These are phyloP conservation scores for Akebia trifoliata DNA, from an alignment of 164 flowering plant species.

Conservation along the genomic window DNA sequence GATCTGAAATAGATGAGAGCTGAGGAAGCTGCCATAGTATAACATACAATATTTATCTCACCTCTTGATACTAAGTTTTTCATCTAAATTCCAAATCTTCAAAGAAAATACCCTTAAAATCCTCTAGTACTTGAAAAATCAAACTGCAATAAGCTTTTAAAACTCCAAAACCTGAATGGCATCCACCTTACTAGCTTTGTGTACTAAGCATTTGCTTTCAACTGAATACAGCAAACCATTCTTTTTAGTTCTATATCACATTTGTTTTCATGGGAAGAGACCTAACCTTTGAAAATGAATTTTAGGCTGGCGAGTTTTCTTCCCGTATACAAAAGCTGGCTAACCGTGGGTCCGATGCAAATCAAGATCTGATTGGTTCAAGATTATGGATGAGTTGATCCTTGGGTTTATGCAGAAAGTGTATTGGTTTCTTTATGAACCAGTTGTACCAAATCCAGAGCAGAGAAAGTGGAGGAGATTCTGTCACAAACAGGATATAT, in stretches of 20 bases:
- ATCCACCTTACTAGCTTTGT: not conserved
- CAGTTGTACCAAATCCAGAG: not conserved
- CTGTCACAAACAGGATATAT: no score
- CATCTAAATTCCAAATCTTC: no score
- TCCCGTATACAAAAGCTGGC: conserved; percentile 66
- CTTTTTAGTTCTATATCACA: not conserved
- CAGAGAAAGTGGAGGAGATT: not conserved
- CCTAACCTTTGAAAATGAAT: not conserved
- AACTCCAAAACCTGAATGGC: not conserved
- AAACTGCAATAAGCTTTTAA: not conserved
- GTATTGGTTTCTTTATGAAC: not conserved
- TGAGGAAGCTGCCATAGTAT: no score
- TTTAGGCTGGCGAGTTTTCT: conserved; percentile 66
- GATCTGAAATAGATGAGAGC: no score
- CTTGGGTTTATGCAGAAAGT: no score
- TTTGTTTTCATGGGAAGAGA: not conserved
- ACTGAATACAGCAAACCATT: not conserved
- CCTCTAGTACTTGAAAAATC: not conserved
- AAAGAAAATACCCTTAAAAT: no score
- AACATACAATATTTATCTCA: no score
- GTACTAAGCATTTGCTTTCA: not conserved
- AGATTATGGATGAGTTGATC: conserved; percentile 45
- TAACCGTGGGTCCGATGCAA: conserved; percentile 48
- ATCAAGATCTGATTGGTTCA: conserved; percentile 41
- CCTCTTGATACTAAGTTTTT: no score